A percentile compares a stretch with the other conserved stretches of the same genome.
Evolutionary conservation across 208 protist genomes (phyloP).

Genomic region (Leishmania guyanensis): DNA sequence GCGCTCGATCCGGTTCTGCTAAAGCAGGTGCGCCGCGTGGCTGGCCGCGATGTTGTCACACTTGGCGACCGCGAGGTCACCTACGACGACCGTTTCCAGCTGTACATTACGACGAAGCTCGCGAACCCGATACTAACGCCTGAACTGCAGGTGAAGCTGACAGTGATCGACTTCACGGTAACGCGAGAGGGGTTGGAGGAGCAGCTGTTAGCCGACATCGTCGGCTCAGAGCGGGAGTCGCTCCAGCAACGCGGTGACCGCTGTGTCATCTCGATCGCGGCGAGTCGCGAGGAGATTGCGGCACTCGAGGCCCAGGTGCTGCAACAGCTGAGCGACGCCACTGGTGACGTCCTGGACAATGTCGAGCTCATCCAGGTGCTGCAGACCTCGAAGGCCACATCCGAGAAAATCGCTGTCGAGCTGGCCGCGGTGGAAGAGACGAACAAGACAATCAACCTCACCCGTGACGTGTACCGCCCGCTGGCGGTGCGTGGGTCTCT

Average conservation of each 20-base stretch:
- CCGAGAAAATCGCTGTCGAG: conserved; percentile 87
- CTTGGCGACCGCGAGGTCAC: conserved; percentile 94
- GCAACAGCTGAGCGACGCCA: conserved; percentile 88
- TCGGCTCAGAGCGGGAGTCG: conserved; percentile 84
- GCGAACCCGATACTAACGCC: conserved; percentile 94
- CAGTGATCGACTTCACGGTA: conserved; percentile 94
- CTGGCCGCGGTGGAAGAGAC: conserved; percentile 92
- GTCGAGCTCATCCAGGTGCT: conserved; percentile 94
- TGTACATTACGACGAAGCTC: conserved; percentile 96
- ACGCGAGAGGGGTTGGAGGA: conserved; percentile 92
- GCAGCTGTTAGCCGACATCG: conserved; percentile 92
- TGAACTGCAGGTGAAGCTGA: conserved; percentile 94
- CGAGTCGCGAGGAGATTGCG: conserved; percentile 91
- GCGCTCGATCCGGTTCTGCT: conserved; percentile 94
- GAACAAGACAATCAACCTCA: conserved; percentile 91
- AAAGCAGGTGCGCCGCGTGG: conserved; percentile 90
- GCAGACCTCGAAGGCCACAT: conserved; percentile 90
- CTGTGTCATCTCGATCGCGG: conserved; percentile 93
- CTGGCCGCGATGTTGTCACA: conserved; percentile 85
- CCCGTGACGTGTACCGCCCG: conserved; percentile 90
- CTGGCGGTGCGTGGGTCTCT: conserved; percentile 94
- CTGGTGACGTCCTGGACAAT: conserved; percentile 96
- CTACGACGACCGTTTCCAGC: conserved; percentile 91
- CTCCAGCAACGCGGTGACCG: conserved; percentile 88
- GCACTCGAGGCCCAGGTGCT: conserved; percentile 95